Percentiles rank a stretch among this genome's conserved stretches.
phyloP scores from a whole-genome alignment of 2,329 filamentous ascomycete species.

The Graphilbum fragrans region DNA sequence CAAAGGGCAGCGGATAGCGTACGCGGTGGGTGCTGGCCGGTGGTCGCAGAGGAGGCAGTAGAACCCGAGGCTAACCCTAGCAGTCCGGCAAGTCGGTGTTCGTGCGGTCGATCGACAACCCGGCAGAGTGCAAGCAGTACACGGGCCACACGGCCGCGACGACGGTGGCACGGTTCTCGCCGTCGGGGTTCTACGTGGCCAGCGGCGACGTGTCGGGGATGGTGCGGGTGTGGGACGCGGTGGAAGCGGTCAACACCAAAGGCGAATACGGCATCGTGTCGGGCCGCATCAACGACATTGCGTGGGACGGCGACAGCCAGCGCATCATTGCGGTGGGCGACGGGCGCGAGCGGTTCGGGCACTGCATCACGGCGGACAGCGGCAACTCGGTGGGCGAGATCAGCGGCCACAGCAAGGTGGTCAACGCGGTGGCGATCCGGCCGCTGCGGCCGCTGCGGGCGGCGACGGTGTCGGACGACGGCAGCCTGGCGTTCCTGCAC shows the following conservation, averaged over 20 bases:
- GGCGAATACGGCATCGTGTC: constrained; percentile 92
- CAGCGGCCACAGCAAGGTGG: constrained; percentile 75
- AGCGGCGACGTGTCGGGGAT: constrained; percentile 77
- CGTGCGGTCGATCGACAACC: constrained; percentile 85
- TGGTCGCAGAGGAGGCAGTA: neutral
- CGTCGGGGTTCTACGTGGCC: constrained; percentile 88
- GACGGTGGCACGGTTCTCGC: constrained; percentile 86
- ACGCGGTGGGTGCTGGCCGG: constrained; percentile 53
- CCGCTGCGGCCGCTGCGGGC: constrained; percentile 84
- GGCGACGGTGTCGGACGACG: constrained; percentile 84
- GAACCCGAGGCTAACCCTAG: neutral
- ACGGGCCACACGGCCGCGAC: constrained; percentile 80
- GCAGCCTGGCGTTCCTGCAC: constrained; percentile 81
- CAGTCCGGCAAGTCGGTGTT: constrained; percentile 96
- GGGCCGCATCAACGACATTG: constrained; percentile 89
- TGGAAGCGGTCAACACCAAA: constrained; percentile 74
- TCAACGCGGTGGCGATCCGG: constrained; percentile 85
- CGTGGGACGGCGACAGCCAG: constrained; percentile 95
- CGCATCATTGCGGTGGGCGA: constrained; percentile 93
- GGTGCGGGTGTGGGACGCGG: constrained; percentile 86
- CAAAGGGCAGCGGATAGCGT: constrained; percentile 85
- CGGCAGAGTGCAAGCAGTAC: constrained; percentile 76
- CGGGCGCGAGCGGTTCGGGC: constrained; percentile 84
- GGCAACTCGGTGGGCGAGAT: constrained; percentile 95
- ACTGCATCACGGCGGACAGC: constrained; percentile 89